Conservation (phyloP, 2,329 filamentous ascomycete genomes). For the Diaporthe helianthi region DNA sequence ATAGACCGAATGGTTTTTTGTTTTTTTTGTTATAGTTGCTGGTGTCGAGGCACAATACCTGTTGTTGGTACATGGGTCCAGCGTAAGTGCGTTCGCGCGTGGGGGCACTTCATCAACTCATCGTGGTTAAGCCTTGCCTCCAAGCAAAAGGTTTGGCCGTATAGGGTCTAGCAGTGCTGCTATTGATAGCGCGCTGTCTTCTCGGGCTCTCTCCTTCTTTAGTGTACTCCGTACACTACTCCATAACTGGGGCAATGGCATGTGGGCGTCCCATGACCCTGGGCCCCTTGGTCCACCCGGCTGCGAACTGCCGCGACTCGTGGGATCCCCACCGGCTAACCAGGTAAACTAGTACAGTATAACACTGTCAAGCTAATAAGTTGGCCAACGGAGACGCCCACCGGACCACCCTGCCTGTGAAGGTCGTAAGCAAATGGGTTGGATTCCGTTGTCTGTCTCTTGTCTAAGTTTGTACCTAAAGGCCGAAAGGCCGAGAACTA, state of each 20-base stretch:
- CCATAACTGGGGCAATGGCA: not conserved
- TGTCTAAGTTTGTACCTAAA: too few relatives aligned
- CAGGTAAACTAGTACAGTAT: too few relatives aligned
- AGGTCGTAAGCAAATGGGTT: too few relatives aligned
- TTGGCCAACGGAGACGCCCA: not conserved
- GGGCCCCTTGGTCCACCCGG: not conserved
- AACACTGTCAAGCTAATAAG: not conserved
- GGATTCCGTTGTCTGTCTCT: too few relatives aligned
- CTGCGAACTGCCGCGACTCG: conserved; percentile 25
- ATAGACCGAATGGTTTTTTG: not conserved
- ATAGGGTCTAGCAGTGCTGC: conserved; percentile 15
- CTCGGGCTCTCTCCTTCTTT: not conserved
- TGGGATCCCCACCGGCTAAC: conserved; percentile 15
- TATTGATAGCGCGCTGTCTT: conserved; percentile 10
- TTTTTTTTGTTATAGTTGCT: not conserved
- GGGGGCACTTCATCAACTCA: not conserved
- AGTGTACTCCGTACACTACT: too few relatives aligned
- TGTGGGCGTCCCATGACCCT: conserved; percentile 11
- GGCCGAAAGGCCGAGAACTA: too few relatives aligned
- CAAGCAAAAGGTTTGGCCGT: not conserved
- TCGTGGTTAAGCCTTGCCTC: not conserved
- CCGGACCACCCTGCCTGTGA: too few relatives aligned
- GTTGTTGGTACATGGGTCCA: conserved; percentile 8
- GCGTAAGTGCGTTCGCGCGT: conserved; percentile 3
- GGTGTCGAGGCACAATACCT: not conserved